phyloP scores from a whole-genome alignment of 805 yeast genomes.

The Helenozyma baotianmanensis region DNA sequence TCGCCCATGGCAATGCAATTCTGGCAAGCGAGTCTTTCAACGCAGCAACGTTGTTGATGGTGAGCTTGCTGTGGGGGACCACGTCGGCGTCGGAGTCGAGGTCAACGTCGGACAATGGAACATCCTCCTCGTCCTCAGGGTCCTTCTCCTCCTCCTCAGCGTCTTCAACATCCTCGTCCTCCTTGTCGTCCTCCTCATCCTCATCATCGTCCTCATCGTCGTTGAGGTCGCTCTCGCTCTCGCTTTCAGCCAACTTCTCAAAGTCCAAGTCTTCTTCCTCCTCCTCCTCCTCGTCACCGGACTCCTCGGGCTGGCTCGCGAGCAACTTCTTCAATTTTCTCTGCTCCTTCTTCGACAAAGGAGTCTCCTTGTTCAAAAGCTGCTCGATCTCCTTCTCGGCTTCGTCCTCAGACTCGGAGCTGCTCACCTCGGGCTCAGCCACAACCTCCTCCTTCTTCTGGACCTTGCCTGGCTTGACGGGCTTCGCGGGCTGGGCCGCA shows the following conservation, averaged over 20 bases:
- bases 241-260: slow-evolving; percentile 54
- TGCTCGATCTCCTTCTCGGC: slow-evolving; percentile 43
- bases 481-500: slow-evolving; percentile 1
- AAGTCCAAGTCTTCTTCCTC: slow-evolving; percentile 45
- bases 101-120: slow-evolving; percentile 87
- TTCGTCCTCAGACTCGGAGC: slow-evolving; percentile 19
- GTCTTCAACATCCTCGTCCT: slow-evolving; percentile 34
- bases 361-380: slow-evolving; percentile 6
- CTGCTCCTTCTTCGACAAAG: slow-evolving; percentile 59
- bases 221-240: slow-evolving; percentile 39
- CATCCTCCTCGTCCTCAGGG: slow-evolving; percentile 66
- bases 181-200: slow-evolving; percentile 25
- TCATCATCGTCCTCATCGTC: slow-evolving; percentile 30
- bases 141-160: slow-evolving; percentile 46
- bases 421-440: slow-evolving; percentile 9
- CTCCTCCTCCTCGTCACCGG: slow-evolving; percentile 43
- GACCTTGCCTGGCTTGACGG: slow-evolving; percentile 1
- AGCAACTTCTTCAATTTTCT: slow-evolving; percentile 52
- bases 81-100: slow-evolving; percentile 92
- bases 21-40: slow-evolving; percentile 64
- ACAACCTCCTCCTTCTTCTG: slow-evolving; percentile 12
- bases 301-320: slow-evolving; percentile 33
- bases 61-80: slow-evolving; percentile 85
- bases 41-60: slow-evolving; percentile 86
- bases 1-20: slow-evolving; percentile 59